Base-by-base conservation (phyloP, 441 rosid genomes). In the Metrosideros polymorpha region DNA sequence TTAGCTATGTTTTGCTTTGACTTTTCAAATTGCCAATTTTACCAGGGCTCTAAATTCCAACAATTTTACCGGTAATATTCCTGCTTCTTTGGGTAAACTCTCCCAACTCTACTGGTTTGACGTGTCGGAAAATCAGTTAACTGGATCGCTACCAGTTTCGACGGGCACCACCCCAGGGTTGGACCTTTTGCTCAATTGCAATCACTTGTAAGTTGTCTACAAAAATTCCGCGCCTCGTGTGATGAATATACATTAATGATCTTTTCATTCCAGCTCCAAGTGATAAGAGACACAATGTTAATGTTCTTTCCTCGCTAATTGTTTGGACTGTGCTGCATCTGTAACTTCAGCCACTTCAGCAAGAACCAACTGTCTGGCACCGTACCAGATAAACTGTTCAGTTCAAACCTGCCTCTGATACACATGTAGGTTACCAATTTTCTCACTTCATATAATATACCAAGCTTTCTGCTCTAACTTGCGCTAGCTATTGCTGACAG, bases 361-460 rank as follows among this genome's bases (percentile, higher is more conserved):
- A 95, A 95, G 91, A 98, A 98, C 90, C 92, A 94, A 90, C 97
- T 96, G 90, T 95, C 98, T 9, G 99, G 99, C 85, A 51, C 94
- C 84, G 92, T 98, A 91, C 92, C 99, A 2, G 87, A 91, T 15
- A 82, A 90, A 86, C 93, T 98, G 32, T 98, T 98, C 94, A 91
- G 94, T 84, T 86, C 94, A 71, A 92, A 93, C 55, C 95, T 96
- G 99, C 91, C 89, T 84, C 90, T 98, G 53, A 95, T 98, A 88
- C 99, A 98, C 89, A 85, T 96, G 99, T 98, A 94, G 92, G 98
- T 93, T 87, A 19, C 79, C 49, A 39, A 6, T 71, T 71, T 39
- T 5, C 12, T 71, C 49, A 3, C 17, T 39, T 71, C 9, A 22
- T 10, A 24, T 24, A 39, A 22, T 39, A 22, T 12, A 13, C 79